Base-by-base conservation (phyloP, 768 basidiomycete species). In the Tricholoma saponaceum region DNA sequence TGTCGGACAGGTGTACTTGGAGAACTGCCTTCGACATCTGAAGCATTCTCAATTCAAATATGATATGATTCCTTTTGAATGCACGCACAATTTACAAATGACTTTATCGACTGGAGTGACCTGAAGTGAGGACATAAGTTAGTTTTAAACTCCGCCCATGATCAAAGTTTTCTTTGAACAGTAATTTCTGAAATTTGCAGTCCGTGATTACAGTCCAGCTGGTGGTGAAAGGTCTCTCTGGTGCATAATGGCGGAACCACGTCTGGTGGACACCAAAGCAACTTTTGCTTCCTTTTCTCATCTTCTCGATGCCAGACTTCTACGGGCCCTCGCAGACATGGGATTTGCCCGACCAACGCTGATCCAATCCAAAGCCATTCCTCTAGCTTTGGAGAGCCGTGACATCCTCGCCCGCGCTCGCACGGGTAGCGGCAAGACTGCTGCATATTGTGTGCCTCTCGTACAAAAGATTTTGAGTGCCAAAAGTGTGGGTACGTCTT, bases 341-440 rank as follows among this genome's bases (percentile, higher is more conserved):
- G 87, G 89, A 43, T 98, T 98, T 71, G 85, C 92, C 16, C 83
- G 86, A 37, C 97, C 97, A 6, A 99, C 97, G 0, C 82, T 92
- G 28, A 89, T 99, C 16, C 97, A 99, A 70, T 81, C 82, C 8
- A 93, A 92, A 69, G 89, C 92, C 3, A 95, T 99, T 50, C 95
- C 96, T 1, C 80, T 96, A 16, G 93, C 95, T 1, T 81, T 99
- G 32, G 90, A 94, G 70, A 86, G 88, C 62, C 78, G 80, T 32
- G 97, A 99, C 70, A 90, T 99, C 54, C 84, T 99, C 30, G 96
- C 95, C 18, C 83, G 92, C 46, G 96, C 97, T 2, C 83, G 92
- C 30, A 99, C 97, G 3, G 97, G 97, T 16, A 95, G 92, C 57
- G 97, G 97, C 23, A 99, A 99, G 76, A 99, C 97, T 0, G 92